phyloP scores from a whole-genome alignment of 2,329 filamentous ascomycete genomes.

The Lachnellula willkommii region DNA sequence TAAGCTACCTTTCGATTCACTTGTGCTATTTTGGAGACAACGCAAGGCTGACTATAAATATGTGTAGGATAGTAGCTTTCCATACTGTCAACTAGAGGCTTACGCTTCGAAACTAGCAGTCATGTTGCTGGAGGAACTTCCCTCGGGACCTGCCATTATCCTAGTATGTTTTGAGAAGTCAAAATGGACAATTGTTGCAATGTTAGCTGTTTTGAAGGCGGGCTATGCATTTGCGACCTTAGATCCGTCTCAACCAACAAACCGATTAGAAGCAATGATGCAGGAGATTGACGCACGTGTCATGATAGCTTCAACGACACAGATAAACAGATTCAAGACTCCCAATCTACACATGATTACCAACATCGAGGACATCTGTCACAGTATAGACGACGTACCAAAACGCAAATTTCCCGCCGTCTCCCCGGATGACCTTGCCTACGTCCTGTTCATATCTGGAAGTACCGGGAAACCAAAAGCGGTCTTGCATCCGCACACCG shows the following conservation, averaged over 20 bases:
- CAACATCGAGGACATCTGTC: not conserved
- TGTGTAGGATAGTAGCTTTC: too few species aligned
- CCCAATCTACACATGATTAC: not conserved
- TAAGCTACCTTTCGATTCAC: too few species aligned
- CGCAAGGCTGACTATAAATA: too few species aligned
- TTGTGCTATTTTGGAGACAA: too few species aligned
- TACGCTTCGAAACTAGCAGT: too few species aligned
- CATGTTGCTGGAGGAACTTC: too few species aligned
- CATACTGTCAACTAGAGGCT: too few species aligned
- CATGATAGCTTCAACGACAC: not conserved
- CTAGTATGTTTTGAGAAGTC: not conserved
- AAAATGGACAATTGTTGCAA: not conserved
- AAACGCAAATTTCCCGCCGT: not conserved
- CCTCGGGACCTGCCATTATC: not conserved
- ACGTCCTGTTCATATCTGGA: constrained; percentile 31
- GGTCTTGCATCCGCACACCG: constrained; percentile 13
- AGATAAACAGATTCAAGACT: not conserved
- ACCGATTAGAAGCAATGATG: not conserved
- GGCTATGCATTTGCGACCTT: not conserved
- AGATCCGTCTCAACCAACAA: not conserved
- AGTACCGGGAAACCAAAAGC: constrained; percentile 31
- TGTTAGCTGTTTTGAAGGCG: not conserved
- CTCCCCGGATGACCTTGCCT: not conserved
- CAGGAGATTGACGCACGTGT: not conserved
- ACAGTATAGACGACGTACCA: not conserved